phyloP scores from a whole-genome alignment of 176 grass and related monocot species.

The Juncus inflexus region DNA sequence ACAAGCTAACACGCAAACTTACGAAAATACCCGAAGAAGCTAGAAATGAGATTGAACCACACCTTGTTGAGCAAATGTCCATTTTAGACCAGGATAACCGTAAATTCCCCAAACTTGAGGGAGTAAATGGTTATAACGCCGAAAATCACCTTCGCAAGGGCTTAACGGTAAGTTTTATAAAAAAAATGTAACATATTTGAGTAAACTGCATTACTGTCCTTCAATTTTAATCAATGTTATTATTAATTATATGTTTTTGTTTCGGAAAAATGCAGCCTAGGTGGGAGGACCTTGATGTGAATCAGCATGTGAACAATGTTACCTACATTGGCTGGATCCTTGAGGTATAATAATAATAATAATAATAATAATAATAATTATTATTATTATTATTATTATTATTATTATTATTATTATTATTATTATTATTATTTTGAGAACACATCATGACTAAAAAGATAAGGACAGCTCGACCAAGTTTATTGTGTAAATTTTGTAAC shows the following conservation, averaged over 20 bases:
- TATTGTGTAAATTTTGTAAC: neutral
- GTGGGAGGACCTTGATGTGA: constrained; percentile 26
- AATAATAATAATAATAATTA: neutral
- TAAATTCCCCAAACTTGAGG: constrained; percentile 73
- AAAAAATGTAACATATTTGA: constrained; percentile 27
- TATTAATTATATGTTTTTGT: constrained; percentile 4
- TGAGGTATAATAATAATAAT: constrained; percentile 11
- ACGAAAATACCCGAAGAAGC: constrained; percentile 95
- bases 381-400: no score
- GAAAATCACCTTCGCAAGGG: constrained; percentile 74
- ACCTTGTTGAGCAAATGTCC: constrained; percentile 56
- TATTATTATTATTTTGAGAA: neutral
- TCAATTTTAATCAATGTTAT: neutral
- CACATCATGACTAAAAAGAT: neutral
- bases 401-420: neutral
- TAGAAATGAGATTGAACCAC: constrained; percentile 73
- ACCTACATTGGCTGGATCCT: constrained; percentile 29
- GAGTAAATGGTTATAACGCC: constrained; percentile 33
- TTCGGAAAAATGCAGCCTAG: constrained; percentile 25
- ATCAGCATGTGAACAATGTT: constrained; percentile 30
- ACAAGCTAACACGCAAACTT: constrained; percentile 80
- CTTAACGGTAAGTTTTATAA: constrained; percentile 59
- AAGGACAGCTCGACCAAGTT: constrained; percentile 7
- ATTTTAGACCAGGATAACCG: constrained; percentile 67
- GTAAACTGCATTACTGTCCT: neutral